phyloP scores from a whole-genome alignment of 306 rosid genomes.

The Vigna nakashimae region DNA sequence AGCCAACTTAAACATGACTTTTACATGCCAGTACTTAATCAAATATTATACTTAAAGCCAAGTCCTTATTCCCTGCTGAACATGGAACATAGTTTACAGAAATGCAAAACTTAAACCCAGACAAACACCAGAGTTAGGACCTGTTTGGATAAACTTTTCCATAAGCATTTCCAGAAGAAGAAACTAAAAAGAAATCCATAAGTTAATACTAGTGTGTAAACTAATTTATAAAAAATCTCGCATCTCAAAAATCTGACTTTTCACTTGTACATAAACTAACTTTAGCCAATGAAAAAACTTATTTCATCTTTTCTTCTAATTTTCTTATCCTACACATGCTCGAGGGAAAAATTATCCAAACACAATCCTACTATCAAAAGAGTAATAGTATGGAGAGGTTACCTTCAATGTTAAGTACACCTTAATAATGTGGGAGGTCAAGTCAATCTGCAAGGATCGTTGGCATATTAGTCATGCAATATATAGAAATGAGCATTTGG shows the following conservation, averaged over 20 bases:
- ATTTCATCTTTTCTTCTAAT: too few species aligned
- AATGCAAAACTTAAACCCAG: constrained; percentile 16
- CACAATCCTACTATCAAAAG: constrained; percentile 1
- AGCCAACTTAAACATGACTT: background rate
- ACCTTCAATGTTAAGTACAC: constrained; percentile 95
- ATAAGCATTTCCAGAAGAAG: background rate
- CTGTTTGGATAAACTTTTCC: background rate
- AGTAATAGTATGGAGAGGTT: constrained; percentile 29
- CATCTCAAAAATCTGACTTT: background rate
- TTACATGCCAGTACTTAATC: constrained; percentile 10
- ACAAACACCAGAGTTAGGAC: background rate
- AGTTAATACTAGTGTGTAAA: too few species aligned
- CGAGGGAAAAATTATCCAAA: background rate
- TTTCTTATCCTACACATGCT: background rate
- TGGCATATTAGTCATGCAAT: constrained; percentile 43
- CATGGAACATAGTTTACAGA: constrained; percentile 22
- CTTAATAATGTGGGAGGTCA: constrained; percentile 82
- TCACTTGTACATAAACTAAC: too few species aligned
- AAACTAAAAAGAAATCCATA: too few species aligned
- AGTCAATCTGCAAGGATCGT: constrained; percentile 77
- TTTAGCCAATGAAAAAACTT: too few species aligned
- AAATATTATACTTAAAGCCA: background rate
- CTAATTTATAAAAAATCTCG: background rate
- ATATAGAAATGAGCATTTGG: constrained; percentile 23
- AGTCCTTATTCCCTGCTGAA: constrained; percentile 3